Evolutionary conservation across 1,139 yeast species (phyloP).

Genomic region (Yamadazyma taylorii): DNA sequence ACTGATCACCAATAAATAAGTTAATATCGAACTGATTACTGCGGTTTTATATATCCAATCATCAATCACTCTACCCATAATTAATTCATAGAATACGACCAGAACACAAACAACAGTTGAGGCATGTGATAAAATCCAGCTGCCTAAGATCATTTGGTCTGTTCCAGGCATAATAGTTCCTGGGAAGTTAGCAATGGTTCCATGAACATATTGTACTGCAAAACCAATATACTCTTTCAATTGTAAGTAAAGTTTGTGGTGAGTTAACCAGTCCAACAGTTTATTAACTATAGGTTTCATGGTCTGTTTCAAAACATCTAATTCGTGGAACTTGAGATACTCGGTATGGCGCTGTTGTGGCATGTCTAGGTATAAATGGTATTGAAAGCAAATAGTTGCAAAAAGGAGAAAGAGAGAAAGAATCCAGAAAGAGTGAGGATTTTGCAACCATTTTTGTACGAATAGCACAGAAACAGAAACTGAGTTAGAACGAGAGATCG

Average conservation of each 20-base stretch:
- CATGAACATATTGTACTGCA: not conserved
- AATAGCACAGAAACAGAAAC: too few relatives aligned
- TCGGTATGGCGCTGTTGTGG: too few relatives aligned
- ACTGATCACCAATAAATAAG: conserved; percentile 23
- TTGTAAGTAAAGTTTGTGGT: not conserved
- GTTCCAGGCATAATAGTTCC: not conserved
- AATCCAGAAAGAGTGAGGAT: too few relatives aligned
- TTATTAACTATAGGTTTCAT: not conserved
- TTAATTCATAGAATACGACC: not conserved
- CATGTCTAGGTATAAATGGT: too few relatives aligned
- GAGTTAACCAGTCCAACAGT: not conserved
- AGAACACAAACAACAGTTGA: conserved; percentile 1
- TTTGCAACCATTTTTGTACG: too few relatives aligned
- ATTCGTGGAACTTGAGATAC: too few relatives aligned
- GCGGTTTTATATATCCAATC: conserved; percentile 1
- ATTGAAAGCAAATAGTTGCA: too few relatives aligned
- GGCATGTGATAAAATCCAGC: conserved; percentile 5
- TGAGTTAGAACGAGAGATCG: too few relatives aligned
- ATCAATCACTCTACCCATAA: not conserved
- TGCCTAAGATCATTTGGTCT: conserved; percentile 1
- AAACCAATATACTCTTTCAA: not conserved
- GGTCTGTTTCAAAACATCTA: not conserved
- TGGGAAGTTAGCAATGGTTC: not conserved
- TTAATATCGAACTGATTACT: conserved; percentile 13
- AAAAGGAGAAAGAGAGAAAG: too few relatives aligned